Percentiles rank a stretch among this genome's conserved stretches.
Conservation (phyloP, 2,329 filamentous ascomycete species). For the Xylariaceae sp. region DNA sequence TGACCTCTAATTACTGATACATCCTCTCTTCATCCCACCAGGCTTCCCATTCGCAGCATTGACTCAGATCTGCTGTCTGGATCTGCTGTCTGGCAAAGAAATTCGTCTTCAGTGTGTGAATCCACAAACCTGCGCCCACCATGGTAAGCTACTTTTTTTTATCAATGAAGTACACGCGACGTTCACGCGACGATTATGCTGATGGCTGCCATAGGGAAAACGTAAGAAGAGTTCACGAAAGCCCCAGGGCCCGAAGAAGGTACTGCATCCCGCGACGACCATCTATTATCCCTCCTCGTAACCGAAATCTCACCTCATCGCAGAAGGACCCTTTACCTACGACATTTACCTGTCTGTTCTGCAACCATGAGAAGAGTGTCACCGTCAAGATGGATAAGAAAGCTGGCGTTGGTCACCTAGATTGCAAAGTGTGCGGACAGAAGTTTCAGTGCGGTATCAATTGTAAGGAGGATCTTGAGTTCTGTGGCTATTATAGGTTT, state of each 20-base stretch:
- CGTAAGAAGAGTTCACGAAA: constrained; percentile 89
- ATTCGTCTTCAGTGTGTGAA: background rate
- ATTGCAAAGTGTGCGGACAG: constrained; percentile 93
- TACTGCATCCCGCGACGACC: constrained; percentile 40
- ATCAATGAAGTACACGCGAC: background rate
- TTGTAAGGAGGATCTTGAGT: constrained; percentile 55
- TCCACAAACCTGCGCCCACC: background rate
- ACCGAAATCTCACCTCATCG: constrained; percentile 16
- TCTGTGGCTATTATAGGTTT: constrained; percentile 4
- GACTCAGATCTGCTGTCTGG: too few species aligned
- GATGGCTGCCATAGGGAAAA: constrained; percentile 65
- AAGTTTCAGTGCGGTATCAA: constrained; percentile 92
- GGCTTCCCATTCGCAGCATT: too few species aligned
- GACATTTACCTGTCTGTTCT: constrained; percentile 96
- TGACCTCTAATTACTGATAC: too few species aligned
- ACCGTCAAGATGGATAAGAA: constrained; percentile 94
- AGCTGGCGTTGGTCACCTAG: constrained; percentile 77
- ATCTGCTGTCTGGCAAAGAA: too few species aligned
- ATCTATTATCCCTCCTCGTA: background rate
- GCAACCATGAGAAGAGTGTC: constrained; percentile 95
- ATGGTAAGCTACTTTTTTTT: constrained; percentile 26
- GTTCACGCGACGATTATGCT: background rate
- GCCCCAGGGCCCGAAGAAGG: constrained; percentile 82
- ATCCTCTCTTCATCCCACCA: too few species aligned
- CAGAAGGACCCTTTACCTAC: constrained; percentile 74